Conservation (phyloP, 805 yeast genomes). For the Cyberlindnera maritima region DNA sequence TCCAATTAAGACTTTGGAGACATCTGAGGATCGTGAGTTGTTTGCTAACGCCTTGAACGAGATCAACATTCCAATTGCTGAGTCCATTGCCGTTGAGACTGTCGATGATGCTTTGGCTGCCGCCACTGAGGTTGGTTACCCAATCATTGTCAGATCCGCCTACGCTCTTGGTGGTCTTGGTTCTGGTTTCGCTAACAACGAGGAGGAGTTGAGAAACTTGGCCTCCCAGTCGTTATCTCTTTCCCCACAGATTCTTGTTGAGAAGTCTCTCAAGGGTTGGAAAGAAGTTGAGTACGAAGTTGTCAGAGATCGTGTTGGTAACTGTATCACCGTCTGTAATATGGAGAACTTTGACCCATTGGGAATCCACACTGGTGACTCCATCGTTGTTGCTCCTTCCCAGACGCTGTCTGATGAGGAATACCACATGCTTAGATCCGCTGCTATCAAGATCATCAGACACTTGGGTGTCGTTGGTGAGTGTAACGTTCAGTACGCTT, state of each 20-base stretch:
- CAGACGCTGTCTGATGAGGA: constrained; percentile 97
- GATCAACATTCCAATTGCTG: constrained; percentile 94
- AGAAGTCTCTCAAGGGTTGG: constrained; percentile 98
- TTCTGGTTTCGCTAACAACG: constrained; percentile 90
- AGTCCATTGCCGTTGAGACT: constrained; percentile 90
- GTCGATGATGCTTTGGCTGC: constrained; percentile 93
- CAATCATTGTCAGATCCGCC: constrained; percentile 96
- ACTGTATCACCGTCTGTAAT: constrained; percentile 98
- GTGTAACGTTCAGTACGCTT: constrained; percentile 96
- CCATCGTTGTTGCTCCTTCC: constrained; percentile 98
- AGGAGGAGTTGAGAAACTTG: constrained; percentile 77
- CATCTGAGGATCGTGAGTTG: constrained; percentile 96
- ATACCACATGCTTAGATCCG: constrained; percentile 95
- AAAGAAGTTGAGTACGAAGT: constrained; percentile 98
- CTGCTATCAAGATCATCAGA: constrained; percentile 96
- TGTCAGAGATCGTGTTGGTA: constrained; percentile 92
- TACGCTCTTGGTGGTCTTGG: constrained; percentile 97
- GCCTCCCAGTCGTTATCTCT: constrained; percentile 86
- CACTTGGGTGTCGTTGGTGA: constrained; percentile 99
- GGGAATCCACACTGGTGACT: constrained; percentile 98
- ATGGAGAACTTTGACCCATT: constrained; percentile 99
- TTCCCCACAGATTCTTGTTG: constrained; percentile 94
- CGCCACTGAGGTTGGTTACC: constrained; percentile 85
- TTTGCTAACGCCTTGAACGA: constrained; percentile 94
- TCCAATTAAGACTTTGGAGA: constrained; percentile 92